Evolutionary conservation across 148 eudicot species (phyloP).

Genomic region (Nepenthes gracilis): DNA sequence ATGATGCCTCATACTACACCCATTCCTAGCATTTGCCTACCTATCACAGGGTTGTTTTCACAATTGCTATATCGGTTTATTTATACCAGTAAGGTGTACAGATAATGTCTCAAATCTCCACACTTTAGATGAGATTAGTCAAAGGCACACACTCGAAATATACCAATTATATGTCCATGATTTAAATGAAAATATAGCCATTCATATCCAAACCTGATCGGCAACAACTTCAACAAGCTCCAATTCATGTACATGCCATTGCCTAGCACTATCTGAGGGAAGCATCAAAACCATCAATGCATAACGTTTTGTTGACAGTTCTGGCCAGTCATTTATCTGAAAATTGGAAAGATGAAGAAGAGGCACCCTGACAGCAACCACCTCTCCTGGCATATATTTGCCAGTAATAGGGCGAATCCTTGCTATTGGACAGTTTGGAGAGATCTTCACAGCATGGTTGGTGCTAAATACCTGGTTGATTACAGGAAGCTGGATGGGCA

Average conservation of each 20-base stretch:
- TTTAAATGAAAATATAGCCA: neutral
- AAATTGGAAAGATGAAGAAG: conserved; percentile 83
- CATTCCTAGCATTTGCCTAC: no score
- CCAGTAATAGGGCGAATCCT: conserved; percentile 59
- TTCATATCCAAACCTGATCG: conserved; percentile 53
- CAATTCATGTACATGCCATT: conserved; percentile 89
- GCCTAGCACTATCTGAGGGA: conserved; percentile 88
- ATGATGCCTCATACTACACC: no score
- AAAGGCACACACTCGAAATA: no score
- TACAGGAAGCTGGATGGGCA: conserved; percentile 80
- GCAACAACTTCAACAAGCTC: conserved; percentile 99
- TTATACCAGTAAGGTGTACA: no score
- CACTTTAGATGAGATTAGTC: no score
- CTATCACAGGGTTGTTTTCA: no score
- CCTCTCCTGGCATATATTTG: conserved; percentile 80
- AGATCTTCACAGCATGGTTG: conserved; percentile 64
- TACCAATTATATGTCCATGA: neutral
- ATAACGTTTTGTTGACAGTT: conserved; percentile 81
- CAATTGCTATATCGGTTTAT: no score
- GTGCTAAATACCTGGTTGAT: conserved; percentile 73
- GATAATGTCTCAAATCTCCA: no score
- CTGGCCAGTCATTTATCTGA: conserved; percentile 94
- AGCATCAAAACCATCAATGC: conserved; percentile 96
- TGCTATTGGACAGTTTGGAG: conserved; percentile 81
- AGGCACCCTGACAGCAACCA: conserved; percentile 93